phyloP scores from a whole-genome alignment of 2,329 filamentous ascomycete species.

The Stagonosporopsis tanaceti region DNA sequence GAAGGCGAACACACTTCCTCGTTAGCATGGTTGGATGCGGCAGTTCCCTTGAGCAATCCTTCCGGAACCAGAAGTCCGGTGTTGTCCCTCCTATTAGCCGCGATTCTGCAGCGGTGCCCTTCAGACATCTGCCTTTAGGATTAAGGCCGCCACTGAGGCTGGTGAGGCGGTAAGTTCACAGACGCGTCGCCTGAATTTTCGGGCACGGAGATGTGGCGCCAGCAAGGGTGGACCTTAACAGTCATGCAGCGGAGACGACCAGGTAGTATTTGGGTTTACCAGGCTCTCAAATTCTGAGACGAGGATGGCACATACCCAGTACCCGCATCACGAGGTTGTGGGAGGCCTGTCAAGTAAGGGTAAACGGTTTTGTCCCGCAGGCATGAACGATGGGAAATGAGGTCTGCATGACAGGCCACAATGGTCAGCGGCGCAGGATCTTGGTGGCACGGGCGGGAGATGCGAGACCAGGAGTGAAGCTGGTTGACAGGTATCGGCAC shows the following conservation, averaged over 20 bases:
- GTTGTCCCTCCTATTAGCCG: conserved; percentile 3
- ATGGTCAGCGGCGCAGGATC: conserved; percentile 5
- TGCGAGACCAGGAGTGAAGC: conserved; percentile 15
- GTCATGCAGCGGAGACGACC: conserved; percentile 16
- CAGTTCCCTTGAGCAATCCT: conserved; percentile 2
- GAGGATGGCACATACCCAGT: conserved; percentile 11
- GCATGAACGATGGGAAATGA: conserved; percentile 26
- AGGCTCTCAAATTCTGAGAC: conserved; percentile 15
- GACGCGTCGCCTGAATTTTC: conserved; percentile 13
- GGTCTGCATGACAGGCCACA: conserved; percentile 11
- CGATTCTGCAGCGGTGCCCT: conserved; percentile 14
- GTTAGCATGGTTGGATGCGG: conserved; percentile 7
- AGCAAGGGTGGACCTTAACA: conserved; percentile 7
- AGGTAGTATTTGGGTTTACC: not conserved
- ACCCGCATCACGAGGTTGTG: conserved; percentile 8
- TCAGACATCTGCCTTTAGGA: not conserved
- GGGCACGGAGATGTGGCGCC: conserved; percentile 5
- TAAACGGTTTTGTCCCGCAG: conserved; percentile 2
- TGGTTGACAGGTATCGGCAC: conserved; percentile 10
- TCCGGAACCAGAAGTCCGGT: conserved; percentile 1
- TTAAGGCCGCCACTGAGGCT: conserved; percentile 11
- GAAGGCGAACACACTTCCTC: conserved; percentile 11
- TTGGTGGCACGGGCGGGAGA: conserved; percentile 18
- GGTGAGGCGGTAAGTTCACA: conserved; percentile 10
- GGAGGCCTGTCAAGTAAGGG: conserved; percentile 6